A percentile compares a stretch with the other conserved stretches of the same genome.
These are phyloP conservation scores for Reticulascus tulasneorum DNA, from an alignment of 2,329 filamentous ascomycete species.

Conservation along the genomic window DNA sequence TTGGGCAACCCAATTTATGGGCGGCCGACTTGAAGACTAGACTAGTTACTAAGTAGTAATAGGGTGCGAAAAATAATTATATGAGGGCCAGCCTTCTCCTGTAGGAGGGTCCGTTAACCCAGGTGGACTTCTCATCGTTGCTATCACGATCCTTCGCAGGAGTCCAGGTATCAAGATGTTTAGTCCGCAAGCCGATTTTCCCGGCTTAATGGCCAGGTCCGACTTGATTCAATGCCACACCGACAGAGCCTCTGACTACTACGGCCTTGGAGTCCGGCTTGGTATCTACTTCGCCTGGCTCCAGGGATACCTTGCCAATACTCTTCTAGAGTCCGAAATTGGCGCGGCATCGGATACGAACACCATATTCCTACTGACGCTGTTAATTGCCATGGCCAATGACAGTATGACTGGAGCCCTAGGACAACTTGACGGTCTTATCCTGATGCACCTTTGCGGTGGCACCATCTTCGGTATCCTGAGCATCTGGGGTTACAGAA, in stretches of 20 bases:
- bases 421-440: conserved; percentile 19
- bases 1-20: too few relatives aligned
- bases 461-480: conserved; percentile 23
- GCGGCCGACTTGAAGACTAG: too few relatives aligned
- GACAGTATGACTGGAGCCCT: conserved; percentile 13
- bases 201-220: too few relatives aligned
- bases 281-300: conserved; percentile 28
- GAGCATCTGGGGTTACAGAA: conserved; percentile 23
- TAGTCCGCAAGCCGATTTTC: too few relatives aligned
- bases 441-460: conserved; percentile 24
- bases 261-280: conserved; percentile 26
- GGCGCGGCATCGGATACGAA: conserved; percentile 20
- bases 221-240: too few relatives aligned
- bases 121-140: too few relatives aligned
- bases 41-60: too few relatives aligned
- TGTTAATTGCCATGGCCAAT: conserved; percentile 22
- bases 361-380: conserved; percentile 25
- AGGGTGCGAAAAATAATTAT: too few relatives aligned
- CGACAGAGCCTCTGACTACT: conserved; percentile 23
- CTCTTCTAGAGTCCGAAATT: conserved; percentile 19
- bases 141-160: too few relatives aligned
- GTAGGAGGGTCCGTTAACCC: too few relatives aligned
- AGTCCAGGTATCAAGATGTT: too few relatives aligned
- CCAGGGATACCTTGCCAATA: conserved; percentile 21
- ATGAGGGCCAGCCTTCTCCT: too few relatives aligned